Evolutionary conservation across 1,284 basidiomycete species (phyloP), one percentile per base, ranked within the genome.

Genomic region (Sutorius eximius): DNA sequence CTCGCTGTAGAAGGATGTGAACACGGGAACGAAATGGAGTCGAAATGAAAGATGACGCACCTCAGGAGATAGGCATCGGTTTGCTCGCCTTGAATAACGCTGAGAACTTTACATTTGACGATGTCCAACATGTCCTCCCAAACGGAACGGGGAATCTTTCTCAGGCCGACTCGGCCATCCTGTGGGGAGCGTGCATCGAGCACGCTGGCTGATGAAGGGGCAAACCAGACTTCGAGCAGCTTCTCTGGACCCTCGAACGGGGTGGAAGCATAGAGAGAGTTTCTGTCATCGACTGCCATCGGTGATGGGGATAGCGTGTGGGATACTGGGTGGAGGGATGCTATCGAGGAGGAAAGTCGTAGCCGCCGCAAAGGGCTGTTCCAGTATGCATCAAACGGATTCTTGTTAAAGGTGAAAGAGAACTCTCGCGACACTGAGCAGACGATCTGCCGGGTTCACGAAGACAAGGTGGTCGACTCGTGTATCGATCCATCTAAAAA

Each of bases 71-170:
- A 99, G 29, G 97, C 96, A 68, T 99, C 97, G 62, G 89, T 86
- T 63, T 97, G 91, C 29, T 82, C 76, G 59, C 95, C 94, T 70
- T 93, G 81, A 49, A 98, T 81, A 55, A 91, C 86, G 70, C 89
- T 96, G 69, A 99, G 82, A 34, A 98, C 91, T 72, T 98, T 95
- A 82, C 97, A 99, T 73, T 92, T 89, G 71, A 99, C 97, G 61
- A 97, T 91, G 74, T 91, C 88, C 56, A 99, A 86, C 95, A 99
- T 98, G 58, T 91, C 89, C 76, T 98, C 95, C 97, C 97, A 99
- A 16, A 91, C 78, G 18, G 78, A 73, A 55, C 86, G 80, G 60
- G 85, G 81, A 43, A 99, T 88, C 64, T 80, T 83, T 55, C 95
- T 80, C 49, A 98, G 79, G 20, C 96, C 96, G 36, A 75, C 73